Evolutionary conservation across 2,329 filamentous ascomycete genomes (phyloP).

Genomic region (Coniochaeta sp.): DNA sequence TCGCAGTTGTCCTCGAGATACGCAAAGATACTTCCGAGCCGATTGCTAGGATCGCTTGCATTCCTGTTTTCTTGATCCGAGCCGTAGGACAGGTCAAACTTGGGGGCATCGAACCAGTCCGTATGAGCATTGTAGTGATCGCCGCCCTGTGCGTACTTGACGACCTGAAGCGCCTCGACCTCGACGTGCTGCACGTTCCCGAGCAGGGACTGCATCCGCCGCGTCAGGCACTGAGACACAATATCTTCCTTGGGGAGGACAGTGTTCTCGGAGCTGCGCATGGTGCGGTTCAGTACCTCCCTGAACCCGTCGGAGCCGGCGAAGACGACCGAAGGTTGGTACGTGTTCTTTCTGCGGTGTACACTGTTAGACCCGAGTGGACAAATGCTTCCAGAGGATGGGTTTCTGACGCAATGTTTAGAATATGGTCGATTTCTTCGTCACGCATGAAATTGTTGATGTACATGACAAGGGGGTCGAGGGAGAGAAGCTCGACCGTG

Average conservation of each 20-base stretch:
- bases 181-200: constrained; percentile 9
- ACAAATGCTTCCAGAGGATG: too few species aligned
- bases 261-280: constrained; percentile 7
- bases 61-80: neutral
- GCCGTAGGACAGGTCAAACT: neutral
- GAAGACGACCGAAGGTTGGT: too few species aligned
- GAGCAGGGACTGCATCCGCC: constrained; percentile 10
- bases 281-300: neutral
- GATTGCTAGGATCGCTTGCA: constrained; percentile 8
- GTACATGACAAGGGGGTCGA: too few species aligned
- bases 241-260: constrained; percentile 7
- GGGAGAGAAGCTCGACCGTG: too few species aligned
- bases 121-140: constrained; percentile 9
- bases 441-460: too few species aligned
- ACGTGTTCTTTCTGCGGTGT: too few species aligned
- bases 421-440: too few species aligned
- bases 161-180: constrained; percentile 9
- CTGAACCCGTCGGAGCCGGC: too few species aligned
- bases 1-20: constrained; percentile 12
- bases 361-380: too few species aligned
- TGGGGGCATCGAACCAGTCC: constrained; percentile 9
- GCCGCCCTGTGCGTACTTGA: constrained; percentile 11
- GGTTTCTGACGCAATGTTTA: too few species aligned
- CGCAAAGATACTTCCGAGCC: constrained; percentile 10
- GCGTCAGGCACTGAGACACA: constrained; percentile 7